A percentile compares a stretch with the other conserved stretches of the same genome.
Conservation (phyloP, 2,329 filamentous ascomycete species). For the Neopestalotiopsis sp. region DNA sequence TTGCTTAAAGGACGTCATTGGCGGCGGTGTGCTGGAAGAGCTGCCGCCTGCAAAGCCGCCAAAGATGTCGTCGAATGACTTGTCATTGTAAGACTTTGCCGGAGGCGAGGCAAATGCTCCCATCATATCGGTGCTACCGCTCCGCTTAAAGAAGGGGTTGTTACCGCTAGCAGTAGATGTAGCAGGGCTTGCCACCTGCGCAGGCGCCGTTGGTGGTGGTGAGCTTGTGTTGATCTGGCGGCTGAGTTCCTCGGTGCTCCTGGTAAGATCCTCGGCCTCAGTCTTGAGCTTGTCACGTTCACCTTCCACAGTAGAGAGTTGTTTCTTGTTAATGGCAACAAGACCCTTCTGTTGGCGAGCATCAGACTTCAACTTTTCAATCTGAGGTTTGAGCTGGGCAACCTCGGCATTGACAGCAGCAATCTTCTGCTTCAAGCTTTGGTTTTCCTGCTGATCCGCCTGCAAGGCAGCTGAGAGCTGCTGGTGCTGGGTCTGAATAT, state of each 20-base stretch:
- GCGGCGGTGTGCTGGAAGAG: constrained; percentile 49
- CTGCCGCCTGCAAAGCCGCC: constrained; percentile 63
- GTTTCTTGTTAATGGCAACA: constrained; percentile 98
- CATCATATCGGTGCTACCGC: constrained; percentile 66
- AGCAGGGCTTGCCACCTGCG: constrained; percentile 71
- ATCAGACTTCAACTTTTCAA: constrained; percentile 92
- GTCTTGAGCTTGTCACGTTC: constrained; percentile 87
- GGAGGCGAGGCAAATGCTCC: constrained; percentile 57
- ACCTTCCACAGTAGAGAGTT: constrained; percentile 85
- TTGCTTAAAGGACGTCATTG: constrained; percentile 65
- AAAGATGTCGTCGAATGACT: constrained; percentile 86
- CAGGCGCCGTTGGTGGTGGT: constrained; percentile 48
- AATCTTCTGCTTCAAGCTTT: constrained; percentile 85
- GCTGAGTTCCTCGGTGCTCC: constrained; percentile 64
- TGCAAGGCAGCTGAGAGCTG: constrained; percentile 77
- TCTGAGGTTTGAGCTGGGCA: constrained; percentile 81
- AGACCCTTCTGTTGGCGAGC: constrained; percentile 95
- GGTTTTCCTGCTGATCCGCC: constrained; percentile 88
- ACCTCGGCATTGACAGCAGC: constrained; percentile 83
- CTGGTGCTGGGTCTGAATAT: constrained; percentile 82
- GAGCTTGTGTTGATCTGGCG: constrained; percentile 59
- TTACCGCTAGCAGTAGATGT: constrained; percentile 75
- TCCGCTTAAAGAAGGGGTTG: constrained; percentile 91
- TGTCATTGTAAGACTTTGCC: constrained; percentile 56
- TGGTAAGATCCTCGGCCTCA: constrained; percentile 74